Base-by-base conservation (phyloP, 768 basidiomycete genomes). In the Suillus cothurnatus region DNA sequence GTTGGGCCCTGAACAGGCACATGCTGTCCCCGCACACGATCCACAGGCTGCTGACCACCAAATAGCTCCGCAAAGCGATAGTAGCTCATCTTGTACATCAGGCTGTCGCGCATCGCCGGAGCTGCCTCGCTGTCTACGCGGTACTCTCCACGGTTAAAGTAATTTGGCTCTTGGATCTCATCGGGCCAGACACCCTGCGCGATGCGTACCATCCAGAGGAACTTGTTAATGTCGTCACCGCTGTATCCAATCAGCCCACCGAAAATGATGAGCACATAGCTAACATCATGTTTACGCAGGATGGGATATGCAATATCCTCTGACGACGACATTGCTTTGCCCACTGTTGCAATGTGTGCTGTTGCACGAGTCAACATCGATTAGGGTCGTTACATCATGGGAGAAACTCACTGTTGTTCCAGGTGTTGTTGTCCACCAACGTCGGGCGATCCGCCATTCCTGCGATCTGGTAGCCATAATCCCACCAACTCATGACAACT, bases 81-180 rank as follows among this genome's bases (percentile, higher is more conserved):
- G 76, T 97, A 99, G 19, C 91, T 93, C 95, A 98, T 95, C 83
- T 99, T 99, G 81, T 99, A 99, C 97, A 99, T 97, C 79, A 99
- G 81, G 72, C 94, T 93, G 74, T 97, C 90, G 81, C 84, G 93
- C 97, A 99, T 99, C 15, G 95, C 80, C 1, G 85, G 79, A 0
- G 92, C 88, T 57, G 97, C 97, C 56, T 80, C 80, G 32, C 92
- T 93, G 72, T 98, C 97, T 49, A 99, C 83, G 64, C 89, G 88
- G 80, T 99, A 99, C 74, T 99, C 97, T 53, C 97, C 97, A 17
- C 90, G 81, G 0, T 92, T 99, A 79, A 99, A 99, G 81, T 93
- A 99, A 75, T 92, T 91, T 43, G 89, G 85, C 79, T 99, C 97
- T 75, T 93, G 94, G 66, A 99, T 93, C 78, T 99, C 97, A 41